Base-by-base conservation (phyloP, 2,329 filamentous ascomycete genomes). In the Sclerotinia minor region DNA sequence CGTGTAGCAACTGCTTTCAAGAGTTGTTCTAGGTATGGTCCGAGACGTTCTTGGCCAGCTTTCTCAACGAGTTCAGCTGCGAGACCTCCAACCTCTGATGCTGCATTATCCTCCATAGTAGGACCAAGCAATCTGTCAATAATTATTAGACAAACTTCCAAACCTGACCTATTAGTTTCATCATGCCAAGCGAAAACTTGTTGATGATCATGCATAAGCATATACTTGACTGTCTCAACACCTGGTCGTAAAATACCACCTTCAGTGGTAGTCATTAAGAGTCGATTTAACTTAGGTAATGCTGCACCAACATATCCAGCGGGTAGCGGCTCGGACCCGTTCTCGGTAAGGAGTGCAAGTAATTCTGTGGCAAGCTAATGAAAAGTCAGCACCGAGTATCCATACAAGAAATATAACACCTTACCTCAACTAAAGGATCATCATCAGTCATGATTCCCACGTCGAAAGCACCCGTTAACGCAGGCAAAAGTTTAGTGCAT, bases 21-120 rank as follows among this genome's bases (percentile, higher is more conserved):
- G 29, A 99, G 87, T 78, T 96, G 92, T 52, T 92, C 89, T 35
- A 99, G 84, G 77, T 92, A 97, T 15, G 94, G 94, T 0, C 95
- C 95, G 15, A 99, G 87, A 66, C 92, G 88, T 77, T 97, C 94
- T 49, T 93, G 89, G 15, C 95, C 95, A 64, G 94, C 95, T 80
- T 95, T 97, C 79, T 98, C 94, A 0, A 99, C 95, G 38, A 99
- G 83, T 79, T 97, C 94, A 1, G 94, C 94, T 5, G 95, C 95
- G 71, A 99, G 86, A 21, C 93, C 92, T 73, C 95, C 95, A 54
- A 99, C 94, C 80, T 99, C 94, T n/a, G 93, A 92, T 6, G 94
- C 95, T 24, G 93, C 92, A 75, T 94, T 92, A 75, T 99, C 95
- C 75, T 96, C 91, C n/a, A 98, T 89, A 1, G 85, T 80, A 1